Conservation (phyloP, 2,329 filamentous ascomycete species). For the Penicillium janthinellum region DNA sequence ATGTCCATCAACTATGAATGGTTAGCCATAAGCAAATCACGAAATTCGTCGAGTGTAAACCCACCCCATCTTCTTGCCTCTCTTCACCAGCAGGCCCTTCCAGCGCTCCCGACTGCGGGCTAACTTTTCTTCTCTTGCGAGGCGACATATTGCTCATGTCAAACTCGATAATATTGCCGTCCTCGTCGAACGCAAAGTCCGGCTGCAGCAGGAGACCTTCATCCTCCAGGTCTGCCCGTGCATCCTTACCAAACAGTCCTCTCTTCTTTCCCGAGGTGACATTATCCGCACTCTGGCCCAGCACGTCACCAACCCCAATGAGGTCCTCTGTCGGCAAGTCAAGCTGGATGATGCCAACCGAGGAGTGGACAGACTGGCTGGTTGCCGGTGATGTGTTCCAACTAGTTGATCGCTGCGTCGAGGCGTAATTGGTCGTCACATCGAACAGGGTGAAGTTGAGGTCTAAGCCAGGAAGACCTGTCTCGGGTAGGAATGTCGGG, state of each 20-base stretch:
- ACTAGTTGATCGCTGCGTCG: slow-evolving; percentile 36
- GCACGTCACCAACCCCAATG: slow-evolving; percentile 41
- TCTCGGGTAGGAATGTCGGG: slow-evolving; percentile 72
- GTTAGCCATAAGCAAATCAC: neutral
- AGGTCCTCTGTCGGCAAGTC: slow-evolving; percentile 53
- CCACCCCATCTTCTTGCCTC: slow-evolving; percentile 10
- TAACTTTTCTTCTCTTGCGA: slow-evolving; percentile 11
- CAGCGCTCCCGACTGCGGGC: neutral
- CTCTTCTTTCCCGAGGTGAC: slow-evolving; percentile 39
- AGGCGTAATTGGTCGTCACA: slow-evolving; percentile 35
- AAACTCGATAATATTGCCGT: slow-evolving; percentile 61
- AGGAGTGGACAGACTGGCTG: slow-evolving; percentile 32
- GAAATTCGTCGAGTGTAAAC: neutral
- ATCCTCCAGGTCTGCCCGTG: slow-evolving; percentile 37
- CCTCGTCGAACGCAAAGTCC: slow-evolving; percentile 63
- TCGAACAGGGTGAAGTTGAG: slow-evolving; percentile 53
- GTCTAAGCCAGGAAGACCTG: slow-evolving; percentile 62
- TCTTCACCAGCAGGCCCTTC: neutral
- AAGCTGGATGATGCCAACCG: slow-evolving; percentile 39
- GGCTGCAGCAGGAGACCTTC: slow-evolving; percentile 55
- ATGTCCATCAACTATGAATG: neutral
- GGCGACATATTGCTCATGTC: slow-evolving; percentile 17
- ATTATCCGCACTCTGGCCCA: slow-evolving; percentile 47
- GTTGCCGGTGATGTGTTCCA: slow-evolving; percentile 38
- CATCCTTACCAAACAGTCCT: slow-evolving; percentile 30